Evolutionary conservation across 2,329 filamentous ascomycete species (phyloP), one percentile per base, ranked within the genome.

Genomic region (Madurella mycetomatis): DNA sequence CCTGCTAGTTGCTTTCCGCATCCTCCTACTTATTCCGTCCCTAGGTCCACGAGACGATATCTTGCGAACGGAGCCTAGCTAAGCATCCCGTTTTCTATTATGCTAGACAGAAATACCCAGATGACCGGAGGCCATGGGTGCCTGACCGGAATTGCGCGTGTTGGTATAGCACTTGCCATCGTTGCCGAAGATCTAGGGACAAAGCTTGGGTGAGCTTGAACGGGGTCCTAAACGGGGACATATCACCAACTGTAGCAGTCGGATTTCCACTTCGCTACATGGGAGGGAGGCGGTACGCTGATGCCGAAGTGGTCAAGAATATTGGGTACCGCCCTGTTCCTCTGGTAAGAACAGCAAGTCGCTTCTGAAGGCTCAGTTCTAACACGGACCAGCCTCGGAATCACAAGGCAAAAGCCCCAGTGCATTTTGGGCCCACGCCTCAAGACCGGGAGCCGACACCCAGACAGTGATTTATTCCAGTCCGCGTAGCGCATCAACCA

Each of bases 221-320:
- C 56, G 76, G 72, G 4, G 68, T 84, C 18, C 64, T 70, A n/a
- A 66, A 76, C 18, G 79, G 73, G 7, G 76, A 82, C 46, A 67
- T 82, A 3, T 73, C 74, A 1, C 71, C 78, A 5, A 76, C 73
- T 4, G 76, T 74, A 4, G 76, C 76, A 7, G 69, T 72, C 1
- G 81, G 78, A 1, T 83, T 74, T 59, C 76, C 80, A 13, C 84
- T 84, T 55, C 73, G 79, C 47, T 61, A 70, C 5, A 49, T 71
- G 34, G 63, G 72, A 25, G 62, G 65, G 7, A 68, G 79, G n/a
- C 80, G 79, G 1, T 54, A 79, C 4, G 64, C 70, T 12, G 65
- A 77, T 55, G 71, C 68, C 13, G 58, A 65, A 1, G 53, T 75
- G 11, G 53, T 79, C 30, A 69, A 62, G 49, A 67, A 71, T 5